Evolutionary conservation across 768 basidiomycete genomes (phyloP), one percentile per base, ranked within the genome.

Genomic region (Neoboletus magnificus): DNA sequence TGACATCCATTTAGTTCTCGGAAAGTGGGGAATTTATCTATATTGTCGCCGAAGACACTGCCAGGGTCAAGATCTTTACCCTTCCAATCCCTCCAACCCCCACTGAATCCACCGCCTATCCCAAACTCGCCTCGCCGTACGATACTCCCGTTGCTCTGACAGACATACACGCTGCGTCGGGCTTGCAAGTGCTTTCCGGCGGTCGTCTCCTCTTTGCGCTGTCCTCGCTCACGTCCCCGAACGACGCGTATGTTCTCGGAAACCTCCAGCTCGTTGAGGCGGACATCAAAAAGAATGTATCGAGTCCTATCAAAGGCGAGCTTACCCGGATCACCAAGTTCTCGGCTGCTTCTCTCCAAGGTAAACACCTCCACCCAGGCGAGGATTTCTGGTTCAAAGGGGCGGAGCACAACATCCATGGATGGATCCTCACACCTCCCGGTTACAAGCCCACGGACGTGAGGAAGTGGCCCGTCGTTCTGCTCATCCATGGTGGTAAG

Each of bases 371-470:
- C 37, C 74, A 75, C 53, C 64, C 70, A 9, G 90, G 87, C 15
- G 87, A 95, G 62, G 85, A 91, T 54, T 91, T 98, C 66, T 93
- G 87, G 85, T 98, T 97, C 75, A 81, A 83, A 56, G 96, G 96
- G 11, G 91, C 90, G 4, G 73, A 86, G 61, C 82, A 80, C 68
- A 65, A 82, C 30, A 85, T 98, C 16, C 94, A 97, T 43, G 93
- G 92, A 6, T 98, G 87, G 87, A 74, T 84, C 15, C 60, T 93
- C 52, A 91, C 86, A 61, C 96, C 96, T 9, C 80, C 80, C 32
- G 90, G 91, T 6, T 95, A 83, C 79, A 77, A 81, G 61, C 70
- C 77, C 49, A 81, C 80, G 12, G 81, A 85, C 54, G 76, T 71
- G 66, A 85, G 84, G 77, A 89, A 86, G 67, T 95, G 84, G 82